Evolutionary conservation across 331 rosid genomes (phyloP).

Genomic region (Dryas integrifolia): DNA sequence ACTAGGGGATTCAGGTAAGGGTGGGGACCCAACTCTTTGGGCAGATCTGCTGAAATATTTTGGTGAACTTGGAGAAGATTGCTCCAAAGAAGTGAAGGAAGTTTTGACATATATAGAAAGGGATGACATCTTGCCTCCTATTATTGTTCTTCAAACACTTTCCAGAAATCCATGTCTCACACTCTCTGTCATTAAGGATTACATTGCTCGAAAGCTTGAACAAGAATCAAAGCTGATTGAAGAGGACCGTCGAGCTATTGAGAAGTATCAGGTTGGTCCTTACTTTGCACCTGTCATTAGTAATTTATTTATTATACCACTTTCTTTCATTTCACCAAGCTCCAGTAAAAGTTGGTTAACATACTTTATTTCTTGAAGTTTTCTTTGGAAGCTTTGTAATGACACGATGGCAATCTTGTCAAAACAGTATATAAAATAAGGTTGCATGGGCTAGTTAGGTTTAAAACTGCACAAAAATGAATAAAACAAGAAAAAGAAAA

Average conservation of each 20-base stretch:
- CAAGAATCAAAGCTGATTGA: slow-evolving; percentile 90
- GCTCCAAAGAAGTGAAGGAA: slow-evolving; percentile 95
- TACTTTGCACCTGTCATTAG: slow-evolving; percentile 15
- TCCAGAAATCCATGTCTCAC: slow-evolving; percentile 86
- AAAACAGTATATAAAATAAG: neutral
- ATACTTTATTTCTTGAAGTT: neutral
- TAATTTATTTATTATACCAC: slow-evolving; percentile 1
- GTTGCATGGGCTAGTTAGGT: slow-evolving; percentile 5
- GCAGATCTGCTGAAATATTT: slow-evolving; percentile 93
- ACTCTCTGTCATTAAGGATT: slow-evolving; percentile 91
- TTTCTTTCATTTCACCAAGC: slow-evolving; percentile 6
- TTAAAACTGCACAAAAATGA: neutral
- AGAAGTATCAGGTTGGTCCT: slow-evolving; percentile 78
- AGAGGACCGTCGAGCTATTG: slow-evolving; percentile 85
- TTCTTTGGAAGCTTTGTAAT: slow-evolving; percentile 13
- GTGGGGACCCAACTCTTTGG: slow-evolving; percentile 95
- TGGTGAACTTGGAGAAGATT: slow-evolving; percentile 98
- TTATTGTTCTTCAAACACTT: slow-evolving; percentile 91
- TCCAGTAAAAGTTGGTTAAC: slow-evolving; percentile 11
- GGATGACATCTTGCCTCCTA: slow-evolving; percentile 92
- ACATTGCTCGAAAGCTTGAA: slow-evolving; percentile 93
- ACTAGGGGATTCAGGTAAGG: slow-evolving; percentile 85
- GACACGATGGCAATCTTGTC: neutral
- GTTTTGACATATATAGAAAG: slow-evolving; percentile 86
- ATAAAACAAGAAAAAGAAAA: neutral